These are phyloP conservation scores for Musa schizocarpa DNA, from an alignment of 176 grass and related monocot species.

Conservation along the genomic window DNA sequence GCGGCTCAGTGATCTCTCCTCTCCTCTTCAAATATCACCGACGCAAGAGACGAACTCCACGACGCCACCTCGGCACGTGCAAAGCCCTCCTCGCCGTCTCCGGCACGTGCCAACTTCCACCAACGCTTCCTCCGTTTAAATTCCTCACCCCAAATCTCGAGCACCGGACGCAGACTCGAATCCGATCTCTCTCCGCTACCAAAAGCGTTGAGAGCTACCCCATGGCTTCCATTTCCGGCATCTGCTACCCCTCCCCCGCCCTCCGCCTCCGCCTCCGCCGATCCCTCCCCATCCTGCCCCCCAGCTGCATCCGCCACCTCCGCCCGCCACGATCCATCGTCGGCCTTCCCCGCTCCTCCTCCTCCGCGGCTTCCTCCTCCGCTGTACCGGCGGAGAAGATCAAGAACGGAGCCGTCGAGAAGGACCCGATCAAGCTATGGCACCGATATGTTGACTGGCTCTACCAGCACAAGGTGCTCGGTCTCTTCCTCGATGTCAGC, in stretches of 20 bases:
- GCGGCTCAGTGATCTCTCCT: not conserved
- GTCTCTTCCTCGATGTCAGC: slow-evolving; percentile 88
- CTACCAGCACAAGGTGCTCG: slow-evolving; percentile 99
- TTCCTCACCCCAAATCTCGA: too few relatives aligned
- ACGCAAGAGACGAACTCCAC: not conserved
- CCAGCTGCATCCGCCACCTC: slow-evolving; percentile 28
- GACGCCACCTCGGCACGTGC: not conserved
- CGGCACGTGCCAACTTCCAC: not conserved
- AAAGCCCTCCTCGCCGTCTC: not conserved
- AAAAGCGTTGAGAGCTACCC: too few relatives aligned
- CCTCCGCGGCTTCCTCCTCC: slow-evolving; percentile 15
- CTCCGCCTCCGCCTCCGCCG: slow-evolving; percentile 30
- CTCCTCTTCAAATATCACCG: not conserved
- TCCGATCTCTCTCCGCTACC: too few relatives aligned
- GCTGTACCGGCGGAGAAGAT: slow-evolving; percentile 16
- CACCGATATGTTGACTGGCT: slow-evolving; percentile 82
- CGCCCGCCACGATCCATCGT: slow-evolving; percentile 57
- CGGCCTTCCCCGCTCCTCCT: slow-evolving; percentile 52
- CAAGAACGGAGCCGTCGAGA: slow-evolving; percentile 38
- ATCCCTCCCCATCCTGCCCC: not conserved
- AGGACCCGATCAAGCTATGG: slow-evolving; percentile 86
- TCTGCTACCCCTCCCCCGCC: slow-evolving; percentile 30
- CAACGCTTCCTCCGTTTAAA: not conserved
- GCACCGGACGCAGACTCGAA: too few relatives aligned
- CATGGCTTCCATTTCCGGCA: slow-evolving; percentile 51